phyloP scores from a whole-genome alignment of 2,329 filamentous ascomycete species.

The Colletotrichum sp. region DNA sequence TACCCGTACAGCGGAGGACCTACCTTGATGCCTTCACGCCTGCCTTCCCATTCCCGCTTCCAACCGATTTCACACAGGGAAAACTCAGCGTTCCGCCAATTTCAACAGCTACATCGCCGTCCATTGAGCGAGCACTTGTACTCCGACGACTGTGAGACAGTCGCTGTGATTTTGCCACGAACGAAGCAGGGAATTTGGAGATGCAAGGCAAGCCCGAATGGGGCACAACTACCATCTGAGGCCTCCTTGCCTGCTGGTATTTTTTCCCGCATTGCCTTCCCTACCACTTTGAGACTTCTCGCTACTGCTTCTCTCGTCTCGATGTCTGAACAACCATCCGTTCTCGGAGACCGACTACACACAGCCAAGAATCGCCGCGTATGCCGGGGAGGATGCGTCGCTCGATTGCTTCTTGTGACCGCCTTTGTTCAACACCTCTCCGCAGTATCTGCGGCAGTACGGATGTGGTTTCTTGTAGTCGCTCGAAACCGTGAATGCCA shows the following conservation, averaged over 20 bases:
- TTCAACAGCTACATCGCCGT: not conserved
- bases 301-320: not conserved
- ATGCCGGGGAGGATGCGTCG: not conserved
- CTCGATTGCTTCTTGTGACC: not conserved
- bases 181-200: not conserved
- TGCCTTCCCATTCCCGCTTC: not conserved
- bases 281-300: not conserved
- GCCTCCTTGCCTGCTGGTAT: not conserved
- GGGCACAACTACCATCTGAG: not conserved
- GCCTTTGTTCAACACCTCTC: not conserved
- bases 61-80: not conserved
- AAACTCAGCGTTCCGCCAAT: not conserved
- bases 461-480: not conserved
- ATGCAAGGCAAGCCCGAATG: not conserved
- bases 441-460: not conserved
- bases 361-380: not conserved
- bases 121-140: not conserved
- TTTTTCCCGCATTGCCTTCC: not conserved
- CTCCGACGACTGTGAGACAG: not conserved
- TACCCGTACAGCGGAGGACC: not conserved
- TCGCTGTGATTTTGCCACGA: not conserved
- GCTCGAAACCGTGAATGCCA: not conserved
- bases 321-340: not conserved
- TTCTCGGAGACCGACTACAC: not conserved
- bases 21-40: not conserved